Base-by-base conservation (phyloP, 306 rosid species). In the Sicyos edulis region DNA sequence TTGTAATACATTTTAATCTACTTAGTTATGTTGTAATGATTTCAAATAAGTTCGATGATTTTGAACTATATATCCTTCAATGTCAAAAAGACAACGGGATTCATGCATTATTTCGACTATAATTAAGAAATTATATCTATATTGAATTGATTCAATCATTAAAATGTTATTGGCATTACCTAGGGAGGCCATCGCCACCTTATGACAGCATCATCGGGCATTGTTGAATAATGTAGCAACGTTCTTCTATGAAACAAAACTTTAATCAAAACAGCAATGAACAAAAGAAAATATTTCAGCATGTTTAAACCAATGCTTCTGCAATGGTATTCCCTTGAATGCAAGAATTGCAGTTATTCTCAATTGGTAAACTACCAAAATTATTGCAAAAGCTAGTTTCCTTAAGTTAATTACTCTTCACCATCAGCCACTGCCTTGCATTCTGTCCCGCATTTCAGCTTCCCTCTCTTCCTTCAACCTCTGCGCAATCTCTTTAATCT, bases 401-500 rank as follows among this genome's bases (percentile, higher is more conserved):
- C 32, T 20, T 55, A 20, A 21, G 72, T 26, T 45, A 15, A 22
- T n/a, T n/a, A 10, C 64, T 55, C 17, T 21, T 22, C 0, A 44
- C 47, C 40, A 67, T 37, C 61, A 50, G 15, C 78, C 78, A 71
- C 78, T 74, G 10, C 42, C 77, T 72, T 83, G 49, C 16, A 68
- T 45, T 77, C 86, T 81, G 70, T 84, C 84, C 73, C 40, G 78
- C 17, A 56, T 14, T 77, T 87, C 87, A 9, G 60, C 71, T 49
- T 40, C 74, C 54, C 37, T 71, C 11, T 79, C 79, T 63, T 80
- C 87, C 83, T 86, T 88, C 78, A 88, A 44, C 76, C 83, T 78
- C 75, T 78, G 62, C 40, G 86, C 82, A 77, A 87, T 55, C 73
- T 91, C 86, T 5, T 26, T 83, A 64, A 81, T 82, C 78, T 72